A percentile compares a stretch with the other conserved stretches of the same genome.
Conservation (phyloP, 1,284 basidiomycete genomes). For the Malassezia arunalokei region DNA sequence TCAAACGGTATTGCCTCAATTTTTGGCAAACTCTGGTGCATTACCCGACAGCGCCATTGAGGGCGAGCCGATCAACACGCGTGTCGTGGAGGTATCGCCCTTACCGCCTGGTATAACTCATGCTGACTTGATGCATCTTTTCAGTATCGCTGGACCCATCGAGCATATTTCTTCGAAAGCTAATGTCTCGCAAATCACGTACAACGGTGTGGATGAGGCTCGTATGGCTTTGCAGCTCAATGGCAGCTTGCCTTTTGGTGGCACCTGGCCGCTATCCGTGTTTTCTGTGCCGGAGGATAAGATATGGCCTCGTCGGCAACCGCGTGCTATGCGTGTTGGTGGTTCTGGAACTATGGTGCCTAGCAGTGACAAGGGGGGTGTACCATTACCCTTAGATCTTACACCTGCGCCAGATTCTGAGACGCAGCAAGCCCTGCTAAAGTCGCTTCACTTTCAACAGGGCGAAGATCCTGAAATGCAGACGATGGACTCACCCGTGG, state of each 20-base stretch:
- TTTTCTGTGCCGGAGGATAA: slow-evolving; percentile 2
- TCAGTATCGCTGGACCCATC: background rate
- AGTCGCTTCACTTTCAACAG: slow-evolving; percentile 64
- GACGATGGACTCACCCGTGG: slow-evolving; percentile 57
- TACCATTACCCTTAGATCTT: slow-evolving; percentile 41
- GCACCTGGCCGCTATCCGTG: background rate
- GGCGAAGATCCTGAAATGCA: slow-evolving; percentile 20
- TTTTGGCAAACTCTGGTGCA: background rate
- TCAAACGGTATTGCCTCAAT: slow-evolving; percentile 2
- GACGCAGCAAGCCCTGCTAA: slow-evolving; percentile 56
- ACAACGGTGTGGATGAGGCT: slow-evolving; percentile 1
- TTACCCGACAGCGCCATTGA: background rate
- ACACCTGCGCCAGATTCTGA: slow-evolving; percentile 41
- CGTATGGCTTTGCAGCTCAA: background rate
- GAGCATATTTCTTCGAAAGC: background rate
- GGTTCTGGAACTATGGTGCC: slow-evolving; percentile 42
- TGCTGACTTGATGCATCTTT: background rate
- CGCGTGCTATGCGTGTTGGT: slow-evolving; percentile 19
- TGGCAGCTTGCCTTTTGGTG: background rate
- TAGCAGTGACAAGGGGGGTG: slow-evolving; percentile 44
- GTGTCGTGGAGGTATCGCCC: background rate
- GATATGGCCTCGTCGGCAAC: background rate
- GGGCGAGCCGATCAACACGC: background rate
- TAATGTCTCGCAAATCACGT: background rate
- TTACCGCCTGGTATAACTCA: background rate